These are phyloP conservation scores for Vitis amurensis DNA, from an alignment of 164 flowering plant species.

Conservation along the genomic window DNA sequence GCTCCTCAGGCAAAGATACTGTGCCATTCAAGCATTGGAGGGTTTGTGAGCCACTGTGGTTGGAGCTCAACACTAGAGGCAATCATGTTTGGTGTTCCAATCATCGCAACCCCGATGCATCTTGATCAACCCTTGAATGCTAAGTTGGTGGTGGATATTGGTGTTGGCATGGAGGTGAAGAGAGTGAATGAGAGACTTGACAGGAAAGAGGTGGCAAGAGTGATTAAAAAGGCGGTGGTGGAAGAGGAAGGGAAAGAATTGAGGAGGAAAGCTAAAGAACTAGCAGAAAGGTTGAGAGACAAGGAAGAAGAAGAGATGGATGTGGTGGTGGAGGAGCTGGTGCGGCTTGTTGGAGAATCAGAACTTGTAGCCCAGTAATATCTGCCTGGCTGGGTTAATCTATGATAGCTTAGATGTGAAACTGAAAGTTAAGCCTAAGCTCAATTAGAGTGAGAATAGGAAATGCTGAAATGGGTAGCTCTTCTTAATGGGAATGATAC, in stretches of 20 bases:
- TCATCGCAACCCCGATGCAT: constrained; percentile 46
- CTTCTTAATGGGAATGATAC: too few species aligned
- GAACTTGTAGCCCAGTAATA: too few species aligned
- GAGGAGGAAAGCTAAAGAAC: constrained; percentile 20
- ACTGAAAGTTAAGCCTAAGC: too few species aligned
- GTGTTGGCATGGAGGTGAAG: constrained; percentile 33
- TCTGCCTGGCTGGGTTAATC: too few species aligned
- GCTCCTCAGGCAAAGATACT: constrained; percentile 32
- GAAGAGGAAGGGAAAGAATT: constrained; percentile 21
- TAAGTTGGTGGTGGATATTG: constrained; percentile 33
- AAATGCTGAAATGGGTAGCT: too few species aligned
- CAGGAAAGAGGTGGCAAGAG: constrained; percentile 25
- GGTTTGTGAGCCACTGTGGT: constrained; percentile 41
- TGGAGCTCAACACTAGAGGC: constrained; percentile 40
- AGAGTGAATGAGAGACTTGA: constrained; percentile 17
- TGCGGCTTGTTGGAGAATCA: neutral
- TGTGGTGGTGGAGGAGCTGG: constrained; percentile 16
- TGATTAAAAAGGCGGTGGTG: constrained; percentile 25
- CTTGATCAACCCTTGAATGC: constrained; percentile 49
- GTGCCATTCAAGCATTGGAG: constrained; percentile 26
- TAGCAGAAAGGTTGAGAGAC: constrained; percentile 16
- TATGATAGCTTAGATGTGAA: too few species aligned
- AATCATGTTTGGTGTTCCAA: constrained; percentile 33
- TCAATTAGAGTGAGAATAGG: too few species aligned
- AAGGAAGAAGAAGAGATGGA: constrained; percentile 24